A percentile compares a stretch with the other conserved stretches of the same genome.
Evolutionary conservation across 768 basidiomycete genomes (phyloP).

Genomic region (Heimioporus sp.): DNA sequence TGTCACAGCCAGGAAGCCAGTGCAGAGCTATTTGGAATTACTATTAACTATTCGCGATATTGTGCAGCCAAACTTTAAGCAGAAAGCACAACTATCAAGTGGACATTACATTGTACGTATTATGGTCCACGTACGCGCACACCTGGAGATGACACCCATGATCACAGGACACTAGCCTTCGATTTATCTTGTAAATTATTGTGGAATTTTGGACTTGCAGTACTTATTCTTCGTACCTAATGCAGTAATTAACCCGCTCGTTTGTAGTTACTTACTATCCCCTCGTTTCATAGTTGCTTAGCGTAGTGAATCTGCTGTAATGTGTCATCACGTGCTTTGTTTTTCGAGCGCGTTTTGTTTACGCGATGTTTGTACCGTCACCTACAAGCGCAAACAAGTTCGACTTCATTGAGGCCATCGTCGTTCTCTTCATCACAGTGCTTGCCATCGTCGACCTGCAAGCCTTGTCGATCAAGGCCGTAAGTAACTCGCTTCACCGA

Average conservation of each 20-base stretch:
- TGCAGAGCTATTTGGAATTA: slow-evolving; percentile 65
- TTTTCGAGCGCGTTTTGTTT: slow-evolving; percentile 26
- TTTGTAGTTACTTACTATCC: not conserved
- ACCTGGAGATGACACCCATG: not conserved
- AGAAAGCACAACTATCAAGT: slow-evolving; percentile 72
- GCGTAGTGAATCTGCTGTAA: not conserved
- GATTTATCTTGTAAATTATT: slow-evolving; percentile 28
- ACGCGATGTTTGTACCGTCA: slow-evolving; percentile 27
- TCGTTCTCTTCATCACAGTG: slow-evolving; percentile 22
- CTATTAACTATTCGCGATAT: slow-evolving; percentile 57
- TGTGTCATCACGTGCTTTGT: slow-evolving; percentile 18
- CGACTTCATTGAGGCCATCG: slow-evolving; percentile 21
- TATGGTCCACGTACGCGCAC: not conserved
- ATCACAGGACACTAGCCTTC: slow-evolving; percentile 27
- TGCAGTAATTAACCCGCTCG: not conserved
- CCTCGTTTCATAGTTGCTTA: not conserved
- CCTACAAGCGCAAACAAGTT: slow-evolving; percentile 35
- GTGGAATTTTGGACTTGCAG: not conserved
- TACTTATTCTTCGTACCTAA: slow-evolving; percentile 6
- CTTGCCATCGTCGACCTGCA: slow-evolving; percentile 21
- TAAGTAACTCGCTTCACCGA: slow-evolving; percentile 26
- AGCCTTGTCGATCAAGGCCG: slow-evolving; percentile 18
- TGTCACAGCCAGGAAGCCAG: slow-evolving; percentile 42
- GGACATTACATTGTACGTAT: slow-evolving; percentile 61
- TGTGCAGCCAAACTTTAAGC: slow-evolving; percentile 57